A percentile compares a stretch with the other conserved stretches of the same genome.
These are phyloP conservation scores for Trichophyton benhamiae DNA, from an alignment of 2,329 filamentous ascomycete species.

Conservation along the genomic window DNA sequence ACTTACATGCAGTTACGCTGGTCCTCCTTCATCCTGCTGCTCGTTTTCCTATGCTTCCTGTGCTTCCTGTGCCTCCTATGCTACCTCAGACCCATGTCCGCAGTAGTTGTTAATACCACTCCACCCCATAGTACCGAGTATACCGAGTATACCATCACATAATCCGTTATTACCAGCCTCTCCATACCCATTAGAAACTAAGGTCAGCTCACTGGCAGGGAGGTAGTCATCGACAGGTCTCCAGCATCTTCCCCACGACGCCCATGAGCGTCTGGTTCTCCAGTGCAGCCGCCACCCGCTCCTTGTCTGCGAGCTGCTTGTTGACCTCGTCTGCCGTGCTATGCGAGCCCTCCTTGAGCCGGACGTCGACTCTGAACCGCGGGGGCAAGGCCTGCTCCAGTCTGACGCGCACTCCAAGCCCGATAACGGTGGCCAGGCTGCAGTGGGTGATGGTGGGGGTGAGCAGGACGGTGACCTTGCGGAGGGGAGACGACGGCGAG, in stretches of 20 bases:
- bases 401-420: slow-evolving; percentile 79
- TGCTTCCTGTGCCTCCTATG: too few relatives aligned
- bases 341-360: slow-evolving; percentile 93
- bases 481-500: slow-evolving; percentile 46
- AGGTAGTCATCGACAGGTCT: slow-evolving; percentile 53
- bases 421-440: slow-evolving; percentile 90
- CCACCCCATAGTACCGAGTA: too few relatives aligned
- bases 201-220: not conserved
- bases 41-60: too few relatives aligned
- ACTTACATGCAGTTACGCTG: too few relatives aligned
- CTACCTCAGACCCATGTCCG: too few relatives aligned
- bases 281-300: slow-evolving; percentile 83
- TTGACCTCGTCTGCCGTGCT: slow-evolving; percentile 90
- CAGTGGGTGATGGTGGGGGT: slow-evolving; percentile 97
- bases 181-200: too few relatives aligned
- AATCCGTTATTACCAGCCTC: not conserved
- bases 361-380: slow-evolving; percentile 81
- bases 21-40: too few relatives aligned
- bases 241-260: slow-evolving; percentile 86
- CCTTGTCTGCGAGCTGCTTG: slow-evolving; percentile 93
- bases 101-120: too few relatives aligned
- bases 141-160: not conserved
- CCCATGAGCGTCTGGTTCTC: slow-evolving; percentile 86
- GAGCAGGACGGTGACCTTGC: slow-evolving; percentile 72
- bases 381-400: slow-evolving; percentile 84